Evolutionary conservation across 2,329 filamentous ascomycete species (phyloP), one percentile per base, ranked within the genome.

Genomic region (Thelonectria blattea): DNA sequence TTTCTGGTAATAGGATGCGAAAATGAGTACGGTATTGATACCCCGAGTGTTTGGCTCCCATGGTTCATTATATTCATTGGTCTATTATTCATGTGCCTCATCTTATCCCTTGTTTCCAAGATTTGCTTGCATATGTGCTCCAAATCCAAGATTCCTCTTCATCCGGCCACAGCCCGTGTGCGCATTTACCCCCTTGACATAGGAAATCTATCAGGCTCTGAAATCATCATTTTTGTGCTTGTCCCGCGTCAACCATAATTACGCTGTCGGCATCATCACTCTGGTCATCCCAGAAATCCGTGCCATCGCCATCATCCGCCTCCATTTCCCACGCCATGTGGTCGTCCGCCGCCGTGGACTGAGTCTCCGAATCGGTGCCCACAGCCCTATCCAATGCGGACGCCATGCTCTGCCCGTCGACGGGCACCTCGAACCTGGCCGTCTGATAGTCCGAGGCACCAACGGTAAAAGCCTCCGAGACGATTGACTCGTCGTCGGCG

Each of bases 401-500:
- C 1, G 66, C 68, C 14, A 65, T 64, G 17, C 47, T 53, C 58
- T 76, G 72, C 10, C 72, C 68, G 1, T 72, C 72, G 1, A 69
- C 72, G 1, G 76, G 78, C 0, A 74, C 54, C n/a, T 64, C 69
- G 56, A 70, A 74, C 45, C 69, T 68, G 6, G 79, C 80, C 10
- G 74, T 70, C 2, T 71, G 63, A 30, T 76, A 78, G 0, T 75
- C 76, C 5, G 67, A 61, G 2, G 66, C 69, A 6, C 69, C 72
- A 3, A 66, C 63, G 0, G 71, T 71, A 52, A 79, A 79, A n/a
- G 69, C 60, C 59, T 79, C 78, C 0, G 77, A 75, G 15, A 57
- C 62, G 11, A 76, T 65, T 0, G 75, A 75, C 1, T 62, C 70
- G 47, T 74, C 72, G 34, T 76, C 75, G 5, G 72, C 69, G 37